Evolutionary conservation across 2,329 filamentous ascomycete species (phyloP), one percentile per base, ranked within the genome.

Genomic region (Exophiala sideris): DNA sequence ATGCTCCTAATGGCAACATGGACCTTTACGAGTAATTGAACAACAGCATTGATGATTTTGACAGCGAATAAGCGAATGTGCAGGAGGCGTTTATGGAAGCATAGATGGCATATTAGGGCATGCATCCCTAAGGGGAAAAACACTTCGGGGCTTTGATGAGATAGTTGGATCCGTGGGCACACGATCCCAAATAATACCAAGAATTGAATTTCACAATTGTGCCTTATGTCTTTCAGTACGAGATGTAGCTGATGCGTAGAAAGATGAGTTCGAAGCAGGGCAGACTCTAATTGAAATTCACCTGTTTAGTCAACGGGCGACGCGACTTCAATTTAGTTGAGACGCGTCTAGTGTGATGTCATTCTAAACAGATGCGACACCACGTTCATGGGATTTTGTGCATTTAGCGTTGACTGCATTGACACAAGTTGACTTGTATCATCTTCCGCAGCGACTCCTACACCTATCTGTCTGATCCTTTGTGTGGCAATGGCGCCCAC

Each of bases 1-100:
- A 80, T 46, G 76, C 76, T 36, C 40, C 52, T 2, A 56, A 61
- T 8, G 58, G 58, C 7, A 79, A 81, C 18, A 83, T 83, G 75
- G 84, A 86, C 64, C 74, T 88, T 41, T 86, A 87, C 64, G 82
- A 86, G 56, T 81, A 58, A 54, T 41, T 9, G 34, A 49, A 10
- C 10, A 18, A 40, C 29, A 46, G 10, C 18, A 32, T 34, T 33
- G 39, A 50, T 50, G 38, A 35, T 29, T 36, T n/a, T 18, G 34
- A 18, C 4, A 38, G 12, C 36, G 46, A 14, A 41, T 21, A 33
- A 29, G 24, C 24, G 24, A 29, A 29, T 29, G 46, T 32, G 33
- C 32, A 38, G 36, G 29, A 16, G 46, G 46, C 46, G 46, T 49
- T 48, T 24, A 48, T 21, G 18, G 41, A 9, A 50, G 42, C 29